Evolutionary conservation across 2,329 filamentous ascomycete genomes (phyloP), one percentile per base, ranked within the genome.

Genomic region (Thielaviopsis musarum): DNA sequence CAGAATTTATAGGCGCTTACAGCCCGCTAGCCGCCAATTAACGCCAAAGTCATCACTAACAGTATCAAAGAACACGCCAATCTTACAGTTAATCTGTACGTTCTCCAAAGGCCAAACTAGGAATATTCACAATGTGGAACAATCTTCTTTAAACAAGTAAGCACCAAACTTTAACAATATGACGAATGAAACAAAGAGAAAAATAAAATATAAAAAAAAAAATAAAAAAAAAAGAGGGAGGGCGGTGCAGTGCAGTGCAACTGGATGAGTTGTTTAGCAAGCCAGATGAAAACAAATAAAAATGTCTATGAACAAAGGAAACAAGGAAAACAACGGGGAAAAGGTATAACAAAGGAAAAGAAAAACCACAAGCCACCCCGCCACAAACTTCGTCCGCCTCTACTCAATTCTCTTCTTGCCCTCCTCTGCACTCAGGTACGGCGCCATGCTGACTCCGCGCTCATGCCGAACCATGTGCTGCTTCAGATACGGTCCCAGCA

Each of bases 331-430:
- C 17, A 19, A 21, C 9, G 4, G n/a, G n/a, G 5, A 48, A 48
- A 48, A 6, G 17, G 34, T 17, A n/a, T n/a, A n/a, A n/a, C 34
- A 48, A 48, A 48, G 41, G 41, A 13, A 48, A 6, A 48, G 17
- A 48, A 17, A 38, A 12, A 9, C 3, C 15, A 38, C 34, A 5
- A 3, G 13, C 52, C 12, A 3, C 26, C 28, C 38, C 12, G n/a
- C 17, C 52, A 9, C 19, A 10, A 45, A 5, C 34, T 24, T 6
- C 38, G n/a, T n/a, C n/a, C n/a, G n/a, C 5, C 21, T 54, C 65
- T 80, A 91, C 70, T 98, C 93, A 68, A 95, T 94, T 70, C 93
- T 88, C 80, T 96, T 98, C 80, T 98, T 98, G 58, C 93, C 93
- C 73, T 98, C 93, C 71, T 98, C 93, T 59, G 94, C 82, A 65